Conservation (phyloP, 805 yeast species). For the Lachancea dasiensis region DNA sequence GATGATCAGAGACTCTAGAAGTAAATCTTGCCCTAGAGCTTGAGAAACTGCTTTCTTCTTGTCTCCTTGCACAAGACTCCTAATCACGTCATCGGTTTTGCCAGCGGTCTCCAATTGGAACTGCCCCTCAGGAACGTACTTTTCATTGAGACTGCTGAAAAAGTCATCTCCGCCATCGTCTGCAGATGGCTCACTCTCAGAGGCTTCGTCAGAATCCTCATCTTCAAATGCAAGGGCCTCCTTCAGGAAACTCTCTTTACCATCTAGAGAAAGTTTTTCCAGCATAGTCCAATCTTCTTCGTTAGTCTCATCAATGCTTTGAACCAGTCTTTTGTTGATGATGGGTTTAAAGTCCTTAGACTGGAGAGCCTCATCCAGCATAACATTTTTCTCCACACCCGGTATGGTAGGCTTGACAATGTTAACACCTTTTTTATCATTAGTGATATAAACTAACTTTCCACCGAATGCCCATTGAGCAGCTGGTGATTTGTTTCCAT, state of each 20-base stretch:
- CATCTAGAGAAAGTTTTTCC: conserved; percentile 44
- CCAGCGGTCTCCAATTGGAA: conserved; percentile 46
- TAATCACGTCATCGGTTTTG: conserved; percentile 33
- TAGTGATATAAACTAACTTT: conserved; percentile 56
- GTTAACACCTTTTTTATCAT: conserved; percentile 37
- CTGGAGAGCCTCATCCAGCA: conserved; percentile 52
- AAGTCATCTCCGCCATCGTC: conserved; percentile 37
- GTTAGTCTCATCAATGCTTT: conserved; percentile 36
- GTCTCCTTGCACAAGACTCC: conserved; percentile 55
- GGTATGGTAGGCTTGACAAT: conserved; percentile 36
- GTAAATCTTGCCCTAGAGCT: conserved; percentile 55
- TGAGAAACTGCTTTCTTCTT: conserved; percentile 59
- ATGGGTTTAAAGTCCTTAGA: conserved; percentile 47
- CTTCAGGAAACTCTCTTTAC: conserved; percentile 45
- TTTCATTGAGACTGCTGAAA: conserved; percentile 32
- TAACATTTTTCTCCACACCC: conserved; percentile 34
- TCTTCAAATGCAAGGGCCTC: conserved; percentile 37
- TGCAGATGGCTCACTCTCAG: conserved; percentile 14
- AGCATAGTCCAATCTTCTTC: conserved; percentile 64
- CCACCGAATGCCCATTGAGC: conserved; percentile 89
- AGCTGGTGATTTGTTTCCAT: conserved; percentile 64
- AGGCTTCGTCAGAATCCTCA: conserved; percentile 11
- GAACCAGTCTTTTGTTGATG: conserved; percentile 47
- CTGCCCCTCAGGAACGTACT: conserved; percentile 45
- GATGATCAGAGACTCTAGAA: conserved; percentile 76